phyloP scores from a whole-genome alignment of 169 alveolate genomes.

The Eimeria nieschulzi region DNA sequence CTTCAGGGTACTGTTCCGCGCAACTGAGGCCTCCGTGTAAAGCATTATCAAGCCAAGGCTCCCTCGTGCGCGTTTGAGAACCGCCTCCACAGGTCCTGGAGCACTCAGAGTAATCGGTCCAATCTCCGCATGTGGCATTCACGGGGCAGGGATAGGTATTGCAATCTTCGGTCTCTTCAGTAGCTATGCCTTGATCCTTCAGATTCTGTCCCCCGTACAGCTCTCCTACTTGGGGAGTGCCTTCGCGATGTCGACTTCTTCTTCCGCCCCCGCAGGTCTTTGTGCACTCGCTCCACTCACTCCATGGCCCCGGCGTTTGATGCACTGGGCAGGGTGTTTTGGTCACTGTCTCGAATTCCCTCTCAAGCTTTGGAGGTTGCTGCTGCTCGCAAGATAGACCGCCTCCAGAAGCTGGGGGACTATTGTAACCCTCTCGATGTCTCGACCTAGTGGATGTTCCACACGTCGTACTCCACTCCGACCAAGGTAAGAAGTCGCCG shows the following conservation, averaged over 20 bases:
- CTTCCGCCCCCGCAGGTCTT: constrained; percentile 81
- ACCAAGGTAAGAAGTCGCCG: constrained; percentile 64
- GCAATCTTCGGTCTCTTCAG: constrained; percentile 54
- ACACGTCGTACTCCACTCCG: constrained; percentile 62
- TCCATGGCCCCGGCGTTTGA: constrained; percentile 74
- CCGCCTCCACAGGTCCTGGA: constrained; percentile 80
- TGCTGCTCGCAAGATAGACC: constrained; percentile 69
- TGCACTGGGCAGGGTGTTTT: constrained; percentile 58
- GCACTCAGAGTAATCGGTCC: constrained; percentile 76
- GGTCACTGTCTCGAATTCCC: constrained; percentile 26
- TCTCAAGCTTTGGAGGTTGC: constrained; percentile 16
- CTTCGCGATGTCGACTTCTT: constrained; percentile 65
- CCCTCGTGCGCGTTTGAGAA: constrained; percentile 67
- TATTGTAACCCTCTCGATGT: constrained; percentile 1
- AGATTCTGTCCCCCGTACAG: constrained; percentile 60
- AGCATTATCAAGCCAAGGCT: constrained; percentile 64
- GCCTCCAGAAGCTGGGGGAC: constrained; percentile 58
- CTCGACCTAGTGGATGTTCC: constrained; percentile 65
- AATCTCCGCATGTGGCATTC: constrained; percentile 71
- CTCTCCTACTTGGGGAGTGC: constrained; percentile 58
- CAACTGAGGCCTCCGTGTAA: constrained; percentile 71
- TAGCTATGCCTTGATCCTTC: constrained; percentile 38
- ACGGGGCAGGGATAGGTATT: constrained; percentile 67
- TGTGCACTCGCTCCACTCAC: constrained; percentile 79
- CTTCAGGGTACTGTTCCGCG: constrained; percentile 66